Conservation (phyloP, 169 alveolate species). For the Eimeria praecox region DNA sequence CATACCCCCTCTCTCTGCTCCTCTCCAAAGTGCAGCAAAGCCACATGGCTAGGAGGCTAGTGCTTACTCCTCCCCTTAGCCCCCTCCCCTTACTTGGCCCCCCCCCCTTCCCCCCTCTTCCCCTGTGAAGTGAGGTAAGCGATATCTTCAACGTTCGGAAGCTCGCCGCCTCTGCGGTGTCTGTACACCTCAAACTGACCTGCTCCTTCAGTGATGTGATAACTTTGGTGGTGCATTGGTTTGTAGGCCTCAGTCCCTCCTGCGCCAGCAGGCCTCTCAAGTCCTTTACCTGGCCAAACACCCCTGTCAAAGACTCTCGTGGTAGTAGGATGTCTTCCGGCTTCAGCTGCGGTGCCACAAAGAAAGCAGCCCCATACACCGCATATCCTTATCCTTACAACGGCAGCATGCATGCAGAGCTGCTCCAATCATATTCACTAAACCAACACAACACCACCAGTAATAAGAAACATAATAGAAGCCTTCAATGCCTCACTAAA, state of each 20-base stretch:
- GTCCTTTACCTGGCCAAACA: slow-evolving; percentile 12
- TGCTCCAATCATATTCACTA: no score
- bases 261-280: slow-evolving; percentile 37
- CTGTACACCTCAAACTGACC: background rate
- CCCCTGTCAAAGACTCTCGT: slow-evolving; percentile 31
- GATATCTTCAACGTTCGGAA: background rate
- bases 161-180: background rate
- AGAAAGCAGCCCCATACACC: background rate
- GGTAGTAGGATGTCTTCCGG: slow-evolving; percentile 32
- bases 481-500: no score
- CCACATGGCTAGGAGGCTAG: no score
- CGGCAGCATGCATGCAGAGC: background rate
- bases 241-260: slow-evolving; percentile 10
- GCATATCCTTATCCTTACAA: background rate
- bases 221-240: slow-evolving; percentile 28
- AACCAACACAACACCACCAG: no score
- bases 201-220: slow-evolving; percentile 10
- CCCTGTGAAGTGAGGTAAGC: background rate
- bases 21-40: no score
- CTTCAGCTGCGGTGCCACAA: slow-evolving; percentile 47
- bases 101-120: background rate
- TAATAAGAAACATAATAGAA: no score
- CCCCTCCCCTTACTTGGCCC: no score
- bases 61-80: no score
- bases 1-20: background rate